A percentile compares a stretch with the other conserved stretches of the same genome.
These are phyloP conservation scores for Ascochyta viciae-villosae DNA, from an alignment of 2,329 filamentous ascomycete genomes.

Conservation along the genomic window DNA sequence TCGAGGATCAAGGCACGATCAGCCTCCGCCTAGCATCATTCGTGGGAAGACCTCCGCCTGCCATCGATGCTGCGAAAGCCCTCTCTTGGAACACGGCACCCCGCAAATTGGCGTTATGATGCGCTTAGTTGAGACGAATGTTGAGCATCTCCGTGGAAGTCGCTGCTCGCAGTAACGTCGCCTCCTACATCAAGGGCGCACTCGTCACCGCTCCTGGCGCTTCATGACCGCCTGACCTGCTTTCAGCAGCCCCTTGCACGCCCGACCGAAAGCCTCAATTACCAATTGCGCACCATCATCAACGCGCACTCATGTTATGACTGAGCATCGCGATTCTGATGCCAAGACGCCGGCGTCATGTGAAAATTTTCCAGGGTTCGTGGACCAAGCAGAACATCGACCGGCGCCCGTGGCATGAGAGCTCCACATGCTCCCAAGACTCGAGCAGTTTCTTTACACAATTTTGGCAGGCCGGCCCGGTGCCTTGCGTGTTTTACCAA, in stretches of 20 bases:
- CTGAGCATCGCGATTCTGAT: constrained; percentile 24
- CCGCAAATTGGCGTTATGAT: constrained; percentile 38
- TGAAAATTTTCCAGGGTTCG: constrained; percentile 35
- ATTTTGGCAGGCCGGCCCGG: constrained; percentile 26
- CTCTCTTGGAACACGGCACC: constrained; percentile 18
- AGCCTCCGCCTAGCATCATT: constrained; percentile 22
- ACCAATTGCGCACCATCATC: constrained; percentile 32
- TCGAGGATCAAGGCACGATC: constrained; percentile 24
- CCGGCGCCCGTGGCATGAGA: constrained; percentile 30
- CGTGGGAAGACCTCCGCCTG: constrained; percentile 11
- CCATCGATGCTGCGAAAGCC: not conserved
- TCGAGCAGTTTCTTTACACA: constrained; percentile 32
- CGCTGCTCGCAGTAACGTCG: constrained; percentile 8
- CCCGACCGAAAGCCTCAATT: constrained; percentile 14
- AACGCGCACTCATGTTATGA: constrained; percentile 20
- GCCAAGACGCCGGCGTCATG: constrained; percentile 43
- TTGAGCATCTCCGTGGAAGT: constrained; percentile 44
- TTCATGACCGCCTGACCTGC: constrained; percentile 16
- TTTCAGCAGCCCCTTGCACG: constrained; percentile 9
- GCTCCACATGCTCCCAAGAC: constrained; percentile 34
- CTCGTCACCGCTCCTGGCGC: constrained; percentile 7
- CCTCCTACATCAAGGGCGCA: constrained; percentile 17
- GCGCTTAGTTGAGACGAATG: constrained; percentile 23
- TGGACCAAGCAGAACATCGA: constrained; percentile 25
- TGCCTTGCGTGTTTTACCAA: constrained; percentile 20